Evolutionary conservation across 2,329 filamentous ascomycete species (phyloP).

Genomic region (Apiospora marii): DNA sequence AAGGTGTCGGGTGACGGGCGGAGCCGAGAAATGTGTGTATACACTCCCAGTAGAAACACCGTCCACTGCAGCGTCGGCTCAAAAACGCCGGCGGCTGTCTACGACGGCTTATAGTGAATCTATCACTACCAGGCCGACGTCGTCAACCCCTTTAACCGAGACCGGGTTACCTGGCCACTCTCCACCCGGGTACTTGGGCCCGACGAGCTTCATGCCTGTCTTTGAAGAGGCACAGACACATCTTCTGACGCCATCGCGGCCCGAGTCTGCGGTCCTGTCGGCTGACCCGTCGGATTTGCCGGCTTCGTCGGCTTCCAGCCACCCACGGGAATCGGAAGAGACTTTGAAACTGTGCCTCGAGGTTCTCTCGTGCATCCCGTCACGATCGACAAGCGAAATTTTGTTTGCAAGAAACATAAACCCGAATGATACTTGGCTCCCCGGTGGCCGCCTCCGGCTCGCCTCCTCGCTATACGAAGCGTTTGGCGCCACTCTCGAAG

Average conservation of each 20-base stretch:
- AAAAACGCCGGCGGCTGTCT: constrained; percentile 2
- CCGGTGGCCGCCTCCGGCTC: background rate
- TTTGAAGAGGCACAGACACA: constrained; percentile 46
- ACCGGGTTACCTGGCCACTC: background rate
- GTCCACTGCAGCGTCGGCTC: background rate
- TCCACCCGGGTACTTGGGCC: constrained; percentile 26
- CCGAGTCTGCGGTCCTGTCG: background rate
- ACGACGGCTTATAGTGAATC: background rate
- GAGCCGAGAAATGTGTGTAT: constrained; percentile 25
- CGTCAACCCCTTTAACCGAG: background rate
- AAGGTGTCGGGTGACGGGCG: constrained; percentile 25
- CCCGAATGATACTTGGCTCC: background rate
- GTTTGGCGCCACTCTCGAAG: constrained; percentile 10
- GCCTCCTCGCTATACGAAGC: constrained; percentile 5
- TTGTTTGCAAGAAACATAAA: constrained; percentile 8
- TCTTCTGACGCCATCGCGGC: constrained; percentile 12
- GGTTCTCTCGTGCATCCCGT: constrained; percentile 6
- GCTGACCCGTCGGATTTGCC: background rate
- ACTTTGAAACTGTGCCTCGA: background rate
- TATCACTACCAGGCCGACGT: background rate
- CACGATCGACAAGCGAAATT: background rate
- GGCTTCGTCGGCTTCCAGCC: background rate
- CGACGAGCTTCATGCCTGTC: constrained; percentile 42
- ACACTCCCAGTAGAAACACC: background rate
- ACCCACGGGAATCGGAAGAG: constrained; percentile 6